A percentile compares a stretch with the other conserved stretches of the same genome.
These are phyloP conservation scores for Dothiorella sarmentorum DNA, from an alignment of 2,329 filamentous ascomycete species.

Conservation along the genomic window DNA sequence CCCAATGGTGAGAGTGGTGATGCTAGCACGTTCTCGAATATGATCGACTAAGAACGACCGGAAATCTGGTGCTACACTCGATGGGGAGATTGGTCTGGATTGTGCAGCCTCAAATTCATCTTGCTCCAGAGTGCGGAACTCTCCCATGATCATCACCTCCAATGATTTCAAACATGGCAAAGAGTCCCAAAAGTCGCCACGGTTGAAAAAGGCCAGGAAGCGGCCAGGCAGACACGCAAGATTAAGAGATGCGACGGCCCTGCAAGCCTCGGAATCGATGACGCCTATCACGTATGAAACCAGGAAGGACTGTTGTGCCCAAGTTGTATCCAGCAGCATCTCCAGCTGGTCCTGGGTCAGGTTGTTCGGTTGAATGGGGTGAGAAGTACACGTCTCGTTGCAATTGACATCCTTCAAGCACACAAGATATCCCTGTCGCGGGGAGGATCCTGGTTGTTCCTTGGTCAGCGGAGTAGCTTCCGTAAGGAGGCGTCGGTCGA, in stretches of 20 bases:
- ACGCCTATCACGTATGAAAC: slow-evolving; percentile 64
- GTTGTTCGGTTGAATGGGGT: slow-evolving; percentile 49
- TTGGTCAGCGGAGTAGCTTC: not conserved
- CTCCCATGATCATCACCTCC: slow-evolving; percentile 60
- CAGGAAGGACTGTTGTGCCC: slow-evolving; percentile 66
- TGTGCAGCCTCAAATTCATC: slow-evolving; percentile 50
- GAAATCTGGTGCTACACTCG: slow-evolving; percentile 50
- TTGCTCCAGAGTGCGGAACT: slow-evolving; percentile 60
- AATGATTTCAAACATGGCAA: slow-evolving; percentile 55
- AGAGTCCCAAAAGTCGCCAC: slow-evolving; percentile 59
- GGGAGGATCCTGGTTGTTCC: not conserved
- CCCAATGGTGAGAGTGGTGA: slow-evolving; percentile 61
- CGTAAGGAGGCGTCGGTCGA: not conserved
- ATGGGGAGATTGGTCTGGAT: slow-evolving; percentile 45
- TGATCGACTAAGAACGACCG: slow-evolving; percentile 51
- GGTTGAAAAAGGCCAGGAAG: slow-evolving; percentile 55
- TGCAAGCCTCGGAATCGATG: slow-evolving; percentile 56
- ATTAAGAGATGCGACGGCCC: slow-evolving; percentile 57
- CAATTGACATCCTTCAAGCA: not conserved
- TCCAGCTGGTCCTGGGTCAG: slow-evolving; percentile 64
- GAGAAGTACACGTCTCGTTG: not conserved
- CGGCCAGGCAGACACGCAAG: slow-evolving; percentile 63
- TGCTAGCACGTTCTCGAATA: slow-evolving; percentile 47
- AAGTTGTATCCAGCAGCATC: slow-evolving; percentile 65
- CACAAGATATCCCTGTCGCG: not conserved